Evolutionary conservation across 2,329 filamentous ascomycete species (phyloP).

Genomic region (Colletotrichum eremochloae): DNA sequence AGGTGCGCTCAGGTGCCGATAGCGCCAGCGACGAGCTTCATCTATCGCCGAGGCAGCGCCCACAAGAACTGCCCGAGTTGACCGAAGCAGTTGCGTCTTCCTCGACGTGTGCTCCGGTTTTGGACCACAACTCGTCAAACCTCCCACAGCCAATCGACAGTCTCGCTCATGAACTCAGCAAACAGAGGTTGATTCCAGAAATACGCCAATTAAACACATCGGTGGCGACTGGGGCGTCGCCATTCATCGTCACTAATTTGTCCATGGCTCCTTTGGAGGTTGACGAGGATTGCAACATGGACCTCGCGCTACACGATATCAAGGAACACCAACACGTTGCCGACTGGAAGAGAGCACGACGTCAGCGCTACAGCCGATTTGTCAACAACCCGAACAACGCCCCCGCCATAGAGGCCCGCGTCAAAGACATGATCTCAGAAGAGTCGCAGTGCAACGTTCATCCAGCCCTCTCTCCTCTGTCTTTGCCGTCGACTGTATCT

Average conservation of each 20-base stretch:
- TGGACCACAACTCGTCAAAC: not conserved
- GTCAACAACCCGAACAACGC: conserved; percentile 36
- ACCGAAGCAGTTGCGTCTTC: conserved; percentile 2
- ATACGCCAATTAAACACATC: not conserved
- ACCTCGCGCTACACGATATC: conserved; percentile 19
- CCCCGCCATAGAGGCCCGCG: conserved; percentile 27
- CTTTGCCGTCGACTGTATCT: not conserved
- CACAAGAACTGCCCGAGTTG: conserved; percentile 13
- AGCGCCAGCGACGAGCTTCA: conserved; percentile 12
- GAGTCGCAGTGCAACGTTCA: conserved; percentile 27
- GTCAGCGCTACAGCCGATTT: conserved; percentile 34
- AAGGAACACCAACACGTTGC: conserved; percentile 28
- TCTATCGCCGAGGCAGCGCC: conserved; percentile 32
- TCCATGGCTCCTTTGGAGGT: conserved; percentile 29
- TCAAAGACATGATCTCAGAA: conserved; percentile 30
- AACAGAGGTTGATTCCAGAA: conserved; percentile 30
- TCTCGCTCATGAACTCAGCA: conserved; percentile 33
- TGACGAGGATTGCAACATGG: conserved; percentile 36
- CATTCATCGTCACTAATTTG: conserved; percentile 17
- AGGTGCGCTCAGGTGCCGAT: conserved; percentile 24
- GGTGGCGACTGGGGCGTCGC: not conserved
- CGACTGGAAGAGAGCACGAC: conserved; percentile 37
- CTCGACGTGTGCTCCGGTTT: not conserved
- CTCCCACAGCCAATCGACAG: conserved; percentile 33
- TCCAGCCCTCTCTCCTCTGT: not conserved